Evolutionary conservation across 108 stramenopile genomes (phyloP).

Genomic region (Discostella pseudostelligera): DNA sequence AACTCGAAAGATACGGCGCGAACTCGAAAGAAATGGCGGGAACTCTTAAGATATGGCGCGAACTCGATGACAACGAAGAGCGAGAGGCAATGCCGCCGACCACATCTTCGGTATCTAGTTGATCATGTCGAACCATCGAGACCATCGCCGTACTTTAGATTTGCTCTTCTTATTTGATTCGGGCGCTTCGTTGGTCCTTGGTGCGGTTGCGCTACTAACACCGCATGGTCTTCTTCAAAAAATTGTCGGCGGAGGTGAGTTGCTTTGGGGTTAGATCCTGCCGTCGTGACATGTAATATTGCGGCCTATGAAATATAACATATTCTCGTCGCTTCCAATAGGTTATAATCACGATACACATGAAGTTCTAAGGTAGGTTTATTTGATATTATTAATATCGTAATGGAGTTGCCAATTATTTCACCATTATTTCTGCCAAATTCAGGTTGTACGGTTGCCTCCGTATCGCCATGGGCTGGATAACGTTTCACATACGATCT

Average conservation of each 20-base stretch:
- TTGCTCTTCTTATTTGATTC: conserved; percentile 73
- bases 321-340: background rate
- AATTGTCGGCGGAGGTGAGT: conserved; percentile 37
- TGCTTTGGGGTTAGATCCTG: background rate
- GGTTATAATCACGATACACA: conserved; percentile 78
- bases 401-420: background rate
- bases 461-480: conserved; percentile 81
- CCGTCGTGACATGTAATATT: background rate
- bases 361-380: conserved; percentile 70
- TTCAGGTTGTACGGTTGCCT: conserved; percentile 77
- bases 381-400: background rate
- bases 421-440: background rate
- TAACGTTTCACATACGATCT: conserved; percentile 66
- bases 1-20: too few species aligned
- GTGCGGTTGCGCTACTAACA: conserved; percentile 56
- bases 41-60: too few species aligned
- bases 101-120: too few species aligned
- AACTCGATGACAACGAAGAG: too few species aligned
- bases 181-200: conserved; percentile 60
- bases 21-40: too few species aligned
- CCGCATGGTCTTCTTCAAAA: conserved; percentile 64
- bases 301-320: background rate
- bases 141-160: conserved; percentile 55
- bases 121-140: conserved; percentile 25
- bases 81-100: too few species aligned